Percentiles rank a stretch among this genome's conserved stretches.
These are phyloP conservation scores for Globisporangium recalcitrans DNA, from an alignment of 352 stramenopile species.

Conservation along the genomic window DNA sequence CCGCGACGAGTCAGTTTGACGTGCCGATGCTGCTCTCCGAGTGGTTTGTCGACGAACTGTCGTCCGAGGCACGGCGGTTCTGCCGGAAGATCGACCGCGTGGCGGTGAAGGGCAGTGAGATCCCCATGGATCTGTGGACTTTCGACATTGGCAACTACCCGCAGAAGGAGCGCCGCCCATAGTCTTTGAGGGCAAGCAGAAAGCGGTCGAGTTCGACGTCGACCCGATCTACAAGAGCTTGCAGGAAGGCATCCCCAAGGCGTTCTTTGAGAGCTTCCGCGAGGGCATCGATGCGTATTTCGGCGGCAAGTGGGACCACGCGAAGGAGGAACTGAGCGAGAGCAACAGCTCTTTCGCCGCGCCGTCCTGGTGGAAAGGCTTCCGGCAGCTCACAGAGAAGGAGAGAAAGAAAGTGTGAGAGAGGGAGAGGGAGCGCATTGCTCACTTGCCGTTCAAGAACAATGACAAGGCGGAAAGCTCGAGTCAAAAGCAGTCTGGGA, in stretches of 20 bases:
- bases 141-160: slow-evolving; percentile 90
- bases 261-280: slow-evolving; percentile 91
- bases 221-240: slow-evolving; percentile 70
- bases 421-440: background rate
- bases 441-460: background rate
- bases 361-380: slow-evolving; percentile 89
- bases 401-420: slow-evolving; percentile 20
- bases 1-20: slow-evolving; percentile 94
- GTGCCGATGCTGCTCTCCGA: slow-evolving; percentile 93
- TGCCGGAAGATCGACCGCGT: slow-evolving; percentile 95
- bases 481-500: too few relatives aligned
- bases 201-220: slow-evolving; percentile 73
- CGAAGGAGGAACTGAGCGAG: slow-evolving; percentile 84
- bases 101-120: slow-evolving; percentile 95
- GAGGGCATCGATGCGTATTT: slow-evolving; percentile 92
- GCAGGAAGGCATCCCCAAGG: slow-evolving; percentile 69
- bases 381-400: slow-evolving; percentile 92
- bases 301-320: slow-evolving; percentile 87
- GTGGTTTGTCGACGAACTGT: slow-evolving; percentile 93
- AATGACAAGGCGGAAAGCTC: background rate
- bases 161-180: slow-evolving; percentile 44
- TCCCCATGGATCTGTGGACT: slow-evolving; percentile 92
- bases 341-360: slow-evolving; percentile 79
- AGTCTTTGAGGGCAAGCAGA: slow-evolving; percentile 66
- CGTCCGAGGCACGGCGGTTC: slow-evolving; percentile 68